Percentiles rank a stretch among this genome's conserved stretches.
Evolutionary conservation across 1,284 basidiomycete species (phyloP).

Genomic region (Kwoniella shivajii): DNA sequence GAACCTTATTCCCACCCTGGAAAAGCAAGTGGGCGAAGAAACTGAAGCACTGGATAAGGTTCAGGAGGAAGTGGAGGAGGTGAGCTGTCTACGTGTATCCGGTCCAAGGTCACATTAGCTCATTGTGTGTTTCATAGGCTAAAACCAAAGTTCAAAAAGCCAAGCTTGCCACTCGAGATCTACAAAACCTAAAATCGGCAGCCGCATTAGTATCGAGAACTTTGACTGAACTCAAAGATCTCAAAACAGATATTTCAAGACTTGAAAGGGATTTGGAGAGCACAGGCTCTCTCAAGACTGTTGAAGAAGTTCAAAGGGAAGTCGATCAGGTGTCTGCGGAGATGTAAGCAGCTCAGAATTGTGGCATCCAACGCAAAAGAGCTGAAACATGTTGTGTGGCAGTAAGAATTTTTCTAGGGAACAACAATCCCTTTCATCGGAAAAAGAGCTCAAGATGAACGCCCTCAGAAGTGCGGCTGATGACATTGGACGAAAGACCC

Average conservation of each 20-base stretch:
- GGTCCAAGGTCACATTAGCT: not conserved
- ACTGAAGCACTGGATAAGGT: conserved; percentile 61
- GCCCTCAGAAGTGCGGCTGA: conserved; percentile 58
- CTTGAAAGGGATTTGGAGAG: conserved; percentile 70
- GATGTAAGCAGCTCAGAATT: conserved; percentile 64
- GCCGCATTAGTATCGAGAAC: conserved; percentile 66
- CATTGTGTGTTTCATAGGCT: conserved; percentile 18
- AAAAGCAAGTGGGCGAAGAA: conserved; percentile 65
- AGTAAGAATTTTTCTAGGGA: conserved; percentile 74
- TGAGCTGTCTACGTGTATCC: conserved; percentile 6
- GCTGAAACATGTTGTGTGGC: too few relatives aligned
- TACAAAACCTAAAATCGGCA: conserved; percentile 67
- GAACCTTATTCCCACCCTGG: conserved; percentile 67
- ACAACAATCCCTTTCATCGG: conserved; percentile 62
- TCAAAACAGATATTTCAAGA: conserved; percentile 65
- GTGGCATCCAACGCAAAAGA: too few relatives aligned
- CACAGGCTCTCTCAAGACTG: conserved; percentile 75
- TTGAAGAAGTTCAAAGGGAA: conserved; percentile 79
- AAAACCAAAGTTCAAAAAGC: conserved; percentile 42
- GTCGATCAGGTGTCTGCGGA: conserved; percentile 65
- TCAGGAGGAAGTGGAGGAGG: conserved; percentile 61
- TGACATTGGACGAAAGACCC: conserved; percentile 63
- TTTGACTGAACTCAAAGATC: conserved; percentile 66
- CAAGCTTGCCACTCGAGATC: conserved; percentile 59
- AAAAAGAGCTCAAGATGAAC: conserved; percentile 68